A percentile compares a stretch with the other conserved stretches of the same genome.
Conservation (phyloP, 2,329 filamentous ascomycete species). For the Sporothrix brunneoviolacea region DNA sequence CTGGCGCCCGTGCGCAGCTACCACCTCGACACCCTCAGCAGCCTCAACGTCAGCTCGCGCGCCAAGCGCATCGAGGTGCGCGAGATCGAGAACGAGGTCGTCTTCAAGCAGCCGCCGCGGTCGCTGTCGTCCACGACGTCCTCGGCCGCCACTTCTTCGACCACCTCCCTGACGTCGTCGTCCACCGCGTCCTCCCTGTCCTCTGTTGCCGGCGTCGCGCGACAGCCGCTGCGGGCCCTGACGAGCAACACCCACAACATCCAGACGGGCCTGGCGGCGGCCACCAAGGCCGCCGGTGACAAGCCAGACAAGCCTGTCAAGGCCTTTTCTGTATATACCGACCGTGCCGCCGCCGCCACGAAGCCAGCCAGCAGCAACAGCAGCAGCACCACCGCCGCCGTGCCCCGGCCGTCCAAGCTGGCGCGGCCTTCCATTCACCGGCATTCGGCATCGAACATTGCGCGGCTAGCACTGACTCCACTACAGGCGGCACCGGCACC, state of each 20-base stretch:
- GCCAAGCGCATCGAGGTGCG: constrained; percentile 95
- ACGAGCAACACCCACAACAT: constrained; percentile 65
- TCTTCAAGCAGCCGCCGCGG: constrained; percentile 69
- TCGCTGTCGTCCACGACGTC: constrained; percentile 3
- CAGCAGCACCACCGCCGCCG: constrained; percentile 13
- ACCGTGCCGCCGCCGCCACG: constrained; percentile 38
- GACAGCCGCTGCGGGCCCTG: constrained; percentile 75
- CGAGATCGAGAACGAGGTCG: constrained; percentile 91
- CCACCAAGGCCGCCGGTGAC: constrained; percentile 28
- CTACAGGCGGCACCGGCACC: constrained; percentile 5
- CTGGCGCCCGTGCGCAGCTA: constrained; percentile 86
- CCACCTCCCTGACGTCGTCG: constrained; percentile 59
- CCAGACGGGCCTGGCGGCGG: constrained; percentile 51
- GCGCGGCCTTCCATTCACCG: constrained; percentile 26
- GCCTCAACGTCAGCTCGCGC: constrained; percentile 87
- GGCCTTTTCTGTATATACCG: constrained; percentile 80
- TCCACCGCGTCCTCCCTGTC: constrained; percentile 53
- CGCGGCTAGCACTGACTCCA: background rate
- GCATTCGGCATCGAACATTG: constrained; percentile 8
- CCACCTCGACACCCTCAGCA: constrained; percentile 88
- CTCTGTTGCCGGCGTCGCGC: constrained; percentile 37
- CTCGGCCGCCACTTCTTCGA: background rate
- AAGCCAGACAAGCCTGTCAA: constrained; percentile 65
- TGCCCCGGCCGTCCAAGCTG: constrained; percentile 39
- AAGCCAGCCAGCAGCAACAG: constrained; percentile 7